Conservation (phyloP, 164 flowering plant genomes). For the Chimonanthus salicifolius region DNA sequence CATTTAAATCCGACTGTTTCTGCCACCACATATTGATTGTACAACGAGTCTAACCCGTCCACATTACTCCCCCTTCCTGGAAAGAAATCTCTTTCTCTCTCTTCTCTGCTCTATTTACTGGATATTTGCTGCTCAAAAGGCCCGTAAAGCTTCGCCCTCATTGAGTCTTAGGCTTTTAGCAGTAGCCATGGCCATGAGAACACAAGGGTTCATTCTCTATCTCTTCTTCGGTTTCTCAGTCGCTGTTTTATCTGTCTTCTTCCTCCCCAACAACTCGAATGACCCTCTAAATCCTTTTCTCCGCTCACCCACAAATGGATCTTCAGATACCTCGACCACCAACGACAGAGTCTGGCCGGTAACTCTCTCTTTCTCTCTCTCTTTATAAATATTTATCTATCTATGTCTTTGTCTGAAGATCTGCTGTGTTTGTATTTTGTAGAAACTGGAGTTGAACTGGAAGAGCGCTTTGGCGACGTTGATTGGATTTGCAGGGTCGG, state of each 20-base stretch:
- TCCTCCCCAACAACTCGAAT: slow-evolving; percentile 16
- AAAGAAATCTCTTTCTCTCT: no score
- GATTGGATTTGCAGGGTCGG: slow-evolving; percentile 87
- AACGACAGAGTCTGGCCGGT: slow-evolving; percentile 65
- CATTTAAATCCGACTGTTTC: no score
- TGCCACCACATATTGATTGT: no score
- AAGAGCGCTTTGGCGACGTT: slow-evolving; percentile 59
- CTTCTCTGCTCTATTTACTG: no score
- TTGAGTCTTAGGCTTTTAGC: background rate
- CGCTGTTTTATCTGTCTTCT: slow-evolving; percentile 14
- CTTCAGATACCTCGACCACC: background rate
- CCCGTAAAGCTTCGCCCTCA: no score
- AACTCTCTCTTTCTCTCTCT: slow-evolving; percentile 18
- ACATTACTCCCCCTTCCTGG: no score
- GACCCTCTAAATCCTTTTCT: background rate
- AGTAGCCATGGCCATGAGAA: slow-evolving; percentile 3
- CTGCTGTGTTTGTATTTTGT: slow-evolving; percentile 2
- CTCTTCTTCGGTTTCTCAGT: slow-evolving; percentile 9
- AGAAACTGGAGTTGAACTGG: slow-evolving; percentile 82
- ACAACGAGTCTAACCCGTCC: no score
- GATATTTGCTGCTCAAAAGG: no score
- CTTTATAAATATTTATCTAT: background rate
- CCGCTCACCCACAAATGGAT: background rate
- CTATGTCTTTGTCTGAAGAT: background rate
- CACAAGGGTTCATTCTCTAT: slow-evolving; percentile 8